Evolutionary conservation across 768 basidiomycete genomes (phyloP), one percentile per base, ranked within the genome.

Genomic region (Tricholoma terreum): DNA sequence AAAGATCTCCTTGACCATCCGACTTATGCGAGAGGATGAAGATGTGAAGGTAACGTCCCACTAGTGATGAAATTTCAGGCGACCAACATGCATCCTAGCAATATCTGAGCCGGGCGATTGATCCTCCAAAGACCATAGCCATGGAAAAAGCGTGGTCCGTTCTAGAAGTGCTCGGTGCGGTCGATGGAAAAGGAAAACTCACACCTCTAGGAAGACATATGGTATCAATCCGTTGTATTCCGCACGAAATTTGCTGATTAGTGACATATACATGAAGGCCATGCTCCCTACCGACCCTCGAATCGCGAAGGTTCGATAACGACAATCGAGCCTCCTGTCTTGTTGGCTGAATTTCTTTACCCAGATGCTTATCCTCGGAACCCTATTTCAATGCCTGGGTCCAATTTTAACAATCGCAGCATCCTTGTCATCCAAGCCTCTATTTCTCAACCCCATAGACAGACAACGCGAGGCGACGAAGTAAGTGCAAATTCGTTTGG

Each of bases 261-360:
- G n/a, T n/a, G n/a, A n/a, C n/a, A 22, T 27, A 27, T 36, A 52
- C 21, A 21, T 57, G 10, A 63, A 94, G 90, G 80, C 90, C 2
- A 80, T 86, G 72, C 79, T 97, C n/a, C 94, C 94, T 1, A 75
- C 96, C 12, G 95, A 98, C 71, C 75, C 95, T 9, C 81, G 92
- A 38, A 79, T 98, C 22, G 92, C 85, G 6, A 98, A 97, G 79
- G 90, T 89, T 55, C 10, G 65, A 15, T 30, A 27, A 3, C 24
- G 46, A 56, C n/a, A 11, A 45, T 40, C 11, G 9, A 31, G n/a
- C 22, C 36, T 14, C 19, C 4, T 17, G n/a, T 19, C 30, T 10
- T 24, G 27, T 40, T 11, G 52, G 5, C 36, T 48, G 11, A 52
- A 21, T 12, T 51, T 53, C 12, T 52, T 22, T 40, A n/a, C 58